A percentile compares a stretch with the other conserved stretches of the same genome.
These are phyloP conservation scores for Calocera cornea DNA, from an alignment of 768 basidiomycete genomes.

Conservation along the genomic window DNA sequence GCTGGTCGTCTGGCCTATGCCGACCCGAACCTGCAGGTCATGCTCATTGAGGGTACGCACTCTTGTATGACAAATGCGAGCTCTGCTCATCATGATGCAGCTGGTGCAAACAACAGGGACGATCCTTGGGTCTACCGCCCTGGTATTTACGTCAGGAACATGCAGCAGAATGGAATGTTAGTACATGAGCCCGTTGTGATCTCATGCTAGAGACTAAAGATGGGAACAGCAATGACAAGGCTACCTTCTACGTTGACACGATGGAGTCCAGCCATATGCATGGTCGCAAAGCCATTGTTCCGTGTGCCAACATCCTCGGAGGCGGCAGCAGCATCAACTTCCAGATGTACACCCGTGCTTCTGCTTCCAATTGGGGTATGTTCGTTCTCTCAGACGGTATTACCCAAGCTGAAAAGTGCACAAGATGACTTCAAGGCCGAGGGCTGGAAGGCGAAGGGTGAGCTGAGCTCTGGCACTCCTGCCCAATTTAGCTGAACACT, in stretches of 20 bases:
- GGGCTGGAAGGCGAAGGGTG: constrained; percentile 54
- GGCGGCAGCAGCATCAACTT: constrained; percentile 48
- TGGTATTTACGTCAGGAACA: constrained; percentile 56
- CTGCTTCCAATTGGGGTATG: constrained; percentile 57
- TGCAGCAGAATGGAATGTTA: constrained; percentile 55
- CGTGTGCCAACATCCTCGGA: constrained; percentile 31
- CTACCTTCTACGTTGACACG: constrained; percentile 56
- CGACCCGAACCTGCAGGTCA: constrained; percentile 58
- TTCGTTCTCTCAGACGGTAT: not conserved
- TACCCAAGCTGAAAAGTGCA: constrained; percentile 4
- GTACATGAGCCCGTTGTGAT: constrained; percentile 15
- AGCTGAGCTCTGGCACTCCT: constrained; percentile 5
- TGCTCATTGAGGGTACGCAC: constrained; percentile 57
- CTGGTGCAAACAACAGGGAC: constrained; percentile 55
- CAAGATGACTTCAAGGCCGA: constrained; percentile 59
- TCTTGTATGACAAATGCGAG: too few relatives aligned
- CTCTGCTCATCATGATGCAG: constrained; percentile 23
- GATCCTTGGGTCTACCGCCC: constrained; percentile 65
- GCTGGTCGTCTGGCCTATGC: constrained; percentile 58
- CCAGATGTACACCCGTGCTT: constrained; percentile 65
- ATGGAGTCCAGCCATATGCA: constrained; percentile 43
- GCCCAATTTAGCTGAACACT: too few relatives aligned
- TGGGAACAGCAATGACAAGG: constrained; percentile 50
- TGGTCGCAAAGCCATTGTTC: constrained; percentile 52
- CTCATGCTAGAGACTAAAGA: not conserved